Evolutionary conservation across 2,329 filamentous ascomycete species (phyloP), one percentile per base, ranked within the genome.

Genomic region (Ophiostoma populinum): DNA sequence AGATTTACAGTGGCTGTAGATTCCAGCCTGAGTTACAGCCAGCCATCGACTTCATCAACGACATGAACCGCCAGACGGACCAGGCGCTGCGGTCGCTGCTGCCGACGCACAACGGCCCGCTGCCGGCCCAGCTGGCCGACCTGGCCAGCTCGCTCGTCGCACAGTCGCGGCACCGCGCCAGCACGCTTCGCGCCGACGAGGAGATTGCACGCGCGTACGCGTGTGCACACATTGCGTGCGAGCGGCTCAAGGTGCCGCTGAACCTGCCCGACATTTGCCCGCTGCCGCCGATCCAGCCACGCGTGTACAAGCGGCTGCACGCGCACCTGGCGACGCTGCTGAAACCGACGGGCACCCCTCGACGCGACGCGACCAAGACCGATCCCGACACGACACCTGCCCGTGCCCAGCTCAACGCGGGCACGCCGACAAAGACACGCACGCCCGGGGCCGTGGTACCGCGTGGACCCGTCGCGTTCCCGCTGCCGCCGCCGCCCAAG

Each of bases 181-280:
- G 72, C 48, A 78, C 70, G 12, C 62, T 94, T 35, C 92, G 85
- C 51, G 67, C 75, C 3, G 82, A 92, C 37, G 85, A 93, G 53
- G 86, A 94, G 53, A 74, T 90, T 43, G 82, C 78, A n/a, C 69
- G 86, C 15, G 66, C 70, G 5, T 90, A 90, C 53, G 80, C 78
- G 4, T 93, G 85, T 52, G 80, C 81, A 11, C 77, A 93, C 55
- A 69, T 98, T 40, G 90, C 90, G 15, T 95, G 86, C 51, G 82
- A 87, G 46, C 71, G 81, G 80, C 63, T 93, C 25, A 86, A 85
- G 49, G 78, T 75, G 37, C 53, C 63, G 1, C 68, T 92, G 29
- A 72, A 85, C 49, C 70, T 93, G 7, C 85, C 86, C 1, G 68
- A 75, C 1, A 76, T 86, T 39, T 70, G 80, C 42, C 69, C 78